Evolutionary conservation across 805 yeast genomes (phyloP), one percentile per base, ranked within the genome.

Genomic region (Clavispora asparagi): DNA sequence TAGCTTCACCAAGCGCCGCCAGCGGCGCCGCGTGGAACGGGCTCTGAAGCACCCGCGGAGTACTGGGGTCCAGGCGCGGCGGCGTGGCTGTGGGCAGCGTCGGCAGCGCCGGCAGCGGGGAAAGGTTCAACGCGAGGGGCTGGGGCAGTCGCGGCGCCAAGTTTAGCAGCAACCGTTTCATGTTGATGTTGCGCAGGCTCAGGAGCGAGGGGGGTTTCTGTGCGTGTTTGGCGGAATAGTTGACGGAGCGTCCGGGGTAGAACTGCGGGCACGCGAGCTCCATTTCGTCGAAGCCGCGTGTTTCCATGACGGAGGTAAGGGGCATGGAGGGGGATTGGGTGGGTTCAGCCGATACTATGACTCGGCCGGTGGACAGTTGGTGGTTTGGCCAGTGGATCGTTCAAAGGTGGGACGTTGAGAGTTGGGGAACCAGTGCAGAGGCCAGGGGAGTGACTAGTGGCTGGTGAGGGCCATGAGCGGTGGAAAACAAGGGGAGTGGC

Each of bases 161-260:
- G 47, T 68, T 65, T 40, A 71, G 60, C 47, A 65, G 63, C 38
- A 71, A 53, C 43, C 64, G 65, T 57, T 71, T 70, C 64, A 65
- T 67, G 53, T 69, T 70, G 46, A 71, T 53, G 43, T 63, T 66
- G 39, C 62, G 51, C 35, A 59, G 53, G 28, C 50, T 45, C 46
- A 54, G 52, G 30, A 63, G 57, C 32, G 62, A 53, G 40, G 61
- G 57, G 10, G 65, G 61, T 44, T 62, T 60, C 30, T 65, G 58
- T n/a, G 65, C 54, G 44, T 67, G 73, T 43, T 65, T 63, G 5
- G 75, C 73, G 13, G 70, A 64, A 50, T 66, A 68, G 58, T 68
- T 69, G 54, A 69, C 57, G 13, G 51, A 41, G 8, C 58, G 59
- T 35, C 25, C 32, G 23, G 47, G 23, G 13, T 36, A 38, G 31